These are phyloP conservation scores for Paraphaeosphaeria sporulosa DNA, from an alignment of 2,329 filamentous ascomycete species.

Conservation along the genomic window DNA sequence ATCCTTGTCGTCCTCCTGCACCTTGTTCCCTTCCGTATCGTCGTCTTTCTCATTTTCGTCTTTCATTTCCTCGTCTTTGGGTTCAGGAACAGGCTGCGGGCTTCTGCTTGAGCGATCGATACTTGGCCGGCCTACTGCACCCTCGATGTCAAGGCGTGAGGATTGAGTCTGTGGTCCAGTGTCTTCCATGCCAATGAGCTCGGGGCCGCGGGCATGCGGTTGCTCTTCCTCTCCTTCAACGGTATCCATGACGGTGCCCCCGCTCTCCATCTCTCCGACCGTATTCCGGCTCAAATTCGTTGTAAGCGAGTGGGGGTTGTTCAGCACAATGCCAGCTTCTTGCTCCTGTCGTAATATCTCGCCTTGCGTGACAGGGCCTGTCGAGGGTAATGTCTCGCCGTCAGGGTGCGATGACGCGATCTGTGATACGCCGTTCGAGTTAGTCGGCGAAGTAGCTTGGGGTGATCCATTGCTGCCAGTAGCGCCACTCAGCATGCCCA, in stretches of 20 bases:
- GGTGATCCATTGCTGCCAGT: constrained; percentile 10
- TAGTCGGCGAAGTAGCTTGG: constrained; percentile 10
- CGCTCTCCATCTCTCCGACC: constrained; percentile 35
- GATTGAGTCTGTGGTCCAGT: constrained; percentile 78
- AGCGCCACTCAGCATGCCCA: constrained; percentile 61
- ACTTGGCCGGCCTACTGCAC: constrained; percentile 45
- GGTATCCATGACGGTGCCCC: constrained; percentile 43
- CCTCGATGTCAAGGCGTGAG: constrained; percentile 47
- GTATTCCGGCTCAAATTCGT: constrained; percentile 35
- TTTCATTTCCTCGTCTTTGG: constrained; percentile 33
- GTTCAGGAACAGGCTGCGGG: constrained; percentile 22
- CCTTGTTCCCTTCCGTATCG: constrained; percentile 22
- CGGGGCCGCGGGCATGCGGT: constrained; percentile 84
- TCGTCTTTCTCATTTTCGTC: constrained; percentile 27
- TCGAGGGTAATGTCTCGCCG: constrained; percentile 46
- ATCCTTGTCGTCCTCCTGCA: constrained; percentile 23
- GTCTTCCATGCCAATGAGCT: constrained; percentile 84
- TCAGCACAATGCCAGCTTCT: constrained; percentile 78
- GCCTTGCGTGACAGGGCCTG: constrained; percentile 69
- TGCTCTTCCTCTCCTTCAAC: constrained; percentile 61
- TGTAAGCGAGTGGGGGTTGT: constrained; percentile 44
- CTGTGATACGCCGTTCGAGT: constrained; percentile 26
- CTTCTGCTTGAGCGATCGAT: constrained; percentile 38
- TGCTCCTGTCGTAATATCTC: constrained; percentile 88
- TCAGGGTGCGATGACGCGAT: constrained; percentile 45